Conservation (phyloP, 2,329 filamentous ascomycete genomes). For the Colletotrichum cordylinicola region DNA sequence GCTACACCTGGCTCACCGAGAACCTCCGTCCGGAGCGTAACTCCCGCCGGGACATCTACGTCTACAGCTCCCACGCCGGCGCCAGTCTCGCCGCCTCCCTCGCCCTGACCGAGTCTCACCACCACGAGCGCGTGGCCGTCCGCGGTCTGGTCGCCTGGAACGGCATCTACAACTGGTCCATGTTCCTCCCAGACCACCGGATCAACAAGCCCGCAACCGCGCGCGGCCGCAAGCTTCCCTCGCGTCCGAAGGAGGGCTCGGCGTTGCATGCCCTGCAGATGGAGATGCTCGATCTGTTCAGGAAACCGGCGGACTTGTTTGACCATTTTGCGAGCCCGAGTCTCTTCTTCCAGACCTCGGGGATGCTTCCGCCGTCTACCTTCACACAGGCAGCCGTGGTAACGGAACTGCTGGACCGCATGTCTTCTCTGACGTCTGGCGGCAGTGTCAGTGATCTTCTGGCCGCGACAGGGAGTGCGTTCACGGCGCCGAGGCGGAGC, state of each 20-base stretch:
- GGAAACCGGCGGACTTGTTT: conserved; percentile 54
- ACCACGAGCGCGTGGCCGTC: conserved; percentile 49
- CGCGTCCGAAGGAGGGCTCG: conserved; percentile 33
- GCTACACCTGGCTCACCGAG: conserved; percentile 57
- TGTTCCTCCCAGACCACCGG: conserved; percentile 59
- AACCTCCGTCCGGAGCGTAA: conserved; percentile 44
- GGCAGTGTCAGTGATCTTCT: conserved; percentile 14
- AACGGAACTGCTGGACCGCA: conserved; percentile 22
- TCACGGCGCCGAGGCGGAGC: conserved; percentile 43
- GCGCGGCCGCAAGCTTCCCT: conserved; percentile 14
- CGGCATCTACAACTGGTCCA: conserved; percentile 70
- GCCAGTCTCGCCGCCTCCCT: conserved; percentile 62
- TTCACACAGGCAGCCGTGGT: conserved; percentile 40
- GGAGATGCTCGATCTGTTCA: conserved; percentile 50
- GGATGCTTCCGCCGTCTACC: conserved; percentile 48
- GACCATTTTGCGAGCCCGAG: conserved; percentile 65
- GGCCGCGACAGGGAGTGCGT: not conserved
- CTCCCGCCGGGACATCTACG: conserved; percentile 46
- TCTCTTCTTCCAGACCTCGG: conserved; percentile 63
- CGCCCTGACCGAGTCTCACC: conserved; percentile 60
- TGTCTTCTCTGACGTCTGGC: conserved; percentile 23
- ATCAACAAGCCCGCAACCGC: conserved; percentile 37
- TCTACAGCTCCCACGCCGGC: conserved; percentile 65
- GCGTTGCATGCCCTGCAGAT: conserved; percentile 42
- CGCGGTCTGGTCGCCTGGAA: conserved; percentile 62